phyloP scores from a whole-genome alignment of 768 basidiomycete genomes.

The Suillus subalutaceus region DNA sequence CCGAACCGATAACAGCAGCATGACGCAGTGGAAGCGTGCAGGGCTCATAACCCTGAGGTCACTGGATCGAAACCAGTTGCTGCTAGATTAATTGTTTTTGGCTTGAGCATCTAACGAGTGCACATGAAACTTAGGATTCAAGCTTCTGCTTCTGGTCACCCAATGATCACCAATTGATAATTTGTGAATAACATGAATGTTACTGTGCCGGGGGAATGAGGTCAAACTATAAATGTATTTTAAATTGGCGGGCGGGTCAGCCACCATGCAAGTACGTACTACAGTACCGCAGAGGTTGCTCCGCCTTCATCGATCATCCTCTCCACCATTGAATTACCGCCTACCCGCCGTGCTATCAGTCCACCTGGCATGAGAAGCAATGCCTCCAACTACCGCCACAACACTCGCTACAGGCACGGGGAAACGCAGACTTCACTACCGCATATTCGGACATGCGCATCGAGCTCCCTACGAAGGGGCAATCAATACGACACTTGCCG shows the following conservation, averaged over 20 bases:
- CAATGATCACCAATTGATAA: neutral
- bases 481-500: slow-evolving; percentile 1
- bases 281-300: neutral
- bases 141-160: neutral
- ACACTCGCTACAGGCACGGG: neutral
- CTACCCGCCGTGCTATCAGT: neutral
- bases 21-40: slow-evolving; percentile 62
- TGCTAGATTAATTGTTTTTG: slow-evolving; percentile 34
- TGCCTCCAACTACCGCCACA: slow-evolving; percentile 1
- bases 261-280: neutral
- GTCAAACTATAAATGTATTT: neutral
- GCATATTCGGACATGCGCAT: slow-evolving; percentile 2
- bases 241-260: neutral
- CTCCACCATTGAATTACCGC: neutral
- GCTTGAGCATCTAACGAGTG: neutral
- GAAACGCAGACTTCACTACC: slow-evolving; percentile 3
- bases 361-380: neutral
- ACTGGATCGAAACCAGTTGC: slow-evolving; percentile 68
- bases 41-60: slow-evolving; percentile 68
- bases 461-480: neutral
- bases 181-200: neutral
- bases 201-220: neutral
- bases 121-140: neutral
- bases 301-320: neutral
- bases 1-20: slow-evolving; percentile 41